phyloP scores from a whole-genome alignment of 148 eudicot genomes.

The Camellia lanceoleosa region DNA sequence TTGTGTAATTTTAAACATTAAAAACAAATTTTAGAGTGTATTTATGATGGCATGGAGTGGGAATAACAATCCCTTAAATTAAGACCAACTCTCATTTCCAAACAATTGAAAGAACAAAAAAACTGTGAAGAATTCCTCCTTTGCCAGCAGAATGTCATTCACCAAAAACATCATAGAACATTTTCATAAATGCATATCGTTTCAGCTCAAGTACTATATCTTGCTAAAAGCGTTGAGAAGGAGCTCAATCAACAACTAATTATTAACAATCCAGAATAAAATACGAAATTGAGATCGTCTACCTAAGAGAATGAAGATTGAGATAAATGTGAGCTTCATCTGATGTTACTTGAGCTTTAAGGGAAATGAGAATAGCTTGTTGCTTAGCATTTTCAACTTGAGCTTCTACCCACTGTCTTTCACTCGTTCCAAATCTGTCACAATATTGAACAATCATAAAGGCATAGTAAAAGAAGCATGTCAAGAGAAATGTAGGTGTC shows the following conservation, averaged over 20 bases:
- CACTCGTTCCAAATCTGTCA: conserved; percentile 93
- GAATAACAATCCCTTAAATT: too few species aligned
- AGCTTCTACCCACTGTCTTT: conserved; percentile 99
- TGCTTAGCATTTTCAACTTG: conserved; percentile 99
- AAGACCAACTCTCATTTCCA: too few species aligned
- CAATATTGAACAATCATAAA: neutral
- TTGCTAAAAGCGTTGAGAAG: neutral
- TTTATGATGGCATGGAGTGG: too few species aligned
- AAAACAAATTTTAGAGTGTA: too few species aligned
- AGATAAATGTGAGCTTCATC: conserved; percentile 99
- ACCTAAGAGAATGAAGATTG: conserved; percentile 96
- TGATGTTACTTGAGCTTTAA: conserved; percentile 87
- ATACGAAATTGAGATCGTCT: conserved; percentile 12
- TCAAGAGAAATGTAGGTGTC: neutral
- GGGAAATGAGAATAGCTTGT: conserved; percentile 81
- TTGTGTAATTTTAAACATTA: too few species aligned
- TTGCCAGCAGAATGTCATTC: too few species aligned
- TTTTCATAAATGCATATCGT: neutral
- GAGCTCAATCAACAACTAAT: neutral
- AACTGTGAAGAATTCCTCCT: too few species aligned
- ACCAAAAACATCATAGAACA: neutral
- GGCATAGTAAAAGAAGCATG: neutral
- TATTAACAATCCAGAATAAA: neutral
- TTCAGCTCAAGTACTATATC: neutral
- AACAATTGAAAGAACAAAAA: too few species aligned